These are phyloP conservation scores for Meyerozyma elateridarum DNA, from an alignment of 1,139 yeast genomes.

Conservation along the genomic window DNA sequence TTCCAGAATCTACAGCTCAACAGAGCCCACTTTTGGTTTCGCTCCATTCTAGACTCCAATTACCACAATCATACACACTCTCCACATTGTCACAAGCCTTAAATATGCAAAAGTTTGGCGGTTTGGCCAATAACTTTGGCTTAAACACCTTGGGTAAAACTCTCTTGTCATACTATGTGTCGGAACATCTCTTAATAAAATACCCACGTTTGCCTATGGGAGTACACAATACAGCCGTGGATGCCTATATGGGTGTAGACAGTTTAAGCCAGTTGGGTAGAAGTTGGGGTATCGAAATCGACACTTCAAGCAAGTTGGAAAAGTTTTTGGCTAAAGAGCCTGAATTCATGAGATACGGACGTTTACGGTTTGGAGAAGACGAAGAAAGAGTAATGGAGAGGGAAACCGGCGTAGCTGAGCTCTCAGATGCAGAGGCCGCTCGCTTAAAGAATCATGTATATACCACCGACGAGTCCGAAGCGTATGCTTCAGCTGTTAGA, in stretches of 20 bases:
- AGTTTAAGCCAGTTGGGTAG: constrained; percentile 63
- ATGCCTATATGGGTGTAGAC: constrained; percentile 63
- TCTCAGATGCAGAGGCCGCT: constrained; percentile 28
- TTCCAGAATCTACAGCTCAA: constrained; percentile 46
- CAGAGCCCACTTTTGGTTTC: constrained; percentile 71
- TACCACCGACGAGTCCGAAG: constrained; percentile 31
- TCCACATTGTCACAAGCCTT: constrained; percentile 79
- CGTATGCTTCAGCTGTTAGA: constrained; percentile 57
- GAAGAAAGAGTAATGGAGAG: constrained; percentile 42
- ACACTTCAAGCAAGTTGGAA: constrained; percentile 57
- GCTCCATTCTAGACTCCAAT: constrained; percentile 70
- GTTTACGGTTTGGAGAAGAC: constrained; percentile 45
- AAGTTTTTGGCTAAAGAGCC: constrained; percentile 69
- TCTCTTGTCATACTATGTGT: constrained; percentile 67
- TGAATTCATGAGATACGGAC: constrained; percentile 58
- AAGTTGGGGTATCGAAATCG: constrained; percentile 87
- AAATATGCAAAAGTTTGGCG: constrained; percentile 40
- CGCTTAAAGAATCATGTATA: constrained; percentile 20
- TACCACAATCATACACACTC: constrained; percentile 53
- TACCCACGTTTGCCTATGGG: constrained; percentile 89
- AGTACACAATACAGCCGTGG: constrained; percentile 69
- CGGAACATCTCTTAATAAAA: constrained; percentile 65
- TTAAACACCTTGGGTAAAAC: constrained; percentile 77
- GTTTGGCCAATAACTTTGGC: constrained; percentile 72
- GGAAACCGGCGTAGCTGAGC: constrained; percentile 49